phyloP scores from a whole-genome alignment of 371 early-diverging fungal genomes.

The Actinomortierella ambigua region DNA sequence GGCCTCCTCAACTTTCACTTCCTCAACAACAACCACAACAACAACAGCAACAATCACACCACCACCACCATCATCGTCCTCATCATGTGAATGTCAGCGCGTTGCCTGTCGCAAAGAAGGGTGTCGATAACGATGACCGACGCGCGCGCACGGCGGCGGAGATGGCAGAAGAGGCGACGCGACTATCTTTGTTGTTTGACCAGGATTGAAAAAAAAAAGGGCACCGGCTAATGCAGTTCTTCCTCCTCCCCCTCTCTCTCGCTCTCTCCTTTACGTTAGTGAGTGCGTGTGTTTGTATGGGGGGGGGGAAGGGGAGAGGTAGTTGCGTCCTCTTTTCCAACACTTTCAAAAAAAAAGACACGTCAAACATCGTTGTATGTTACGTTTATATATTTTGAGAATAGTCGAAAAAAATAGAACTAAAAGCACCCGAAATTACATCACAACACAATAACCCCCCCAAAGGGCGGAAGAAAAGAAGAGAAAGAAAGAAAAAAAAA shows the following conservation, averaged over 20 bases:
- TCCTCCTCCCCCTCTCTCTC: neutral
- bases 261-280: neutral
- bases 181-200: constrained; percentile 58
- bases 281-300: neutral
- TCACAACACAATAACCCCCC: too few species aligned
- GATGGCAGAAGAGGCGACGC: constrained; percentile 79
- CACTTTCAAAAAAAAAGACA: neutral
- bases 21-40: too few species aligned
- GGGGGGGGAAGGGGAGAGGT: neutral
- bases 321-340: neutral
- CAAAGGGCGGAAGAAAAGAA: too few species aligned
- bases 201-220: constrained; percentile 12
- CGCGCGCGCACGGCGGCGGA: constrained; percentile 71
- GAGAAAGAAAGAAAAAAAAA: too few species aligned
- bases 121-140: constrained; percentile 75
- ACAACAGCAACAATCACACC: constrained; percentile 3
- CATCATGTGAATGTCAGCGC: constrained; percentile 1
- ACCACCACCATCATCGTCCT: neutral
- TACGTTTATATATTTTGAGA: too few species aligned
- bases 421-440: too few species aligned
- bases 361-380: too few species aligned
- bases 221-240: neutral
- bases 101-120: constrained; percentile 14
- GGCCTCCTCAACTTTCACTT: too few species aligned
- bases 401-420: too few species aligned